Percentiles rank a stretch among this genome's conserved stretches.
Conservation (phyloP, 116 monocot genomes). For the Cymodocea nodosa region DNA sequence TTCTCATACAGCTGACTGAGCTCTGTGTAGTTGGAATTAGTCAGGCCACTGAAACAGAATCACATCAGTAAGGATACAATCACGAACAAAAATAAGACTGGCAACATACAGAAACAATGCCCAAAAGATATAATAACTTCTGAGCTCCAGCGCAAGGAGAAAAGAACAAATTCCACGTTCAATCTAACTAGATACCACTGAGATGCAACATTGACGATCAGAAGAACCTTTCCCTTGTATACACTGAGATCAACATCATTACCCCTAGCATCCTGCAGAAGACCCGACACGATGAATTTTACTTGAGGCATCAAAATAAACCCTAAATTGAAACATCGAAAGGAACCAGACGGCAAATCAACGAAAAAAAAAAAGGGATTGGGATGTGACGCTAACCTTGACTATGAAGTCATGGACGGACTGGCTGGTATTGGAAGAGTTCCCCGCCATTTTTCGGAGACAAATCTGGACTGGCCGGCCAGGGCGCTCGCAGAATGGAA, state of each 20-base stretch:
- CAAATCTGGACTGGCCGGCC: no score
- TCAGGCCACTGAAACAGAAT: conserved; percentile 51
- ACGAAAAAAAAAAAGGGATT: no score
- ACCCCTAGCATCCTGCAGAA: conserved; percentile 56
- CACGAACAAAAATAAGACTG: background rate
- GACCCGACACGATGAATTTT: no score
- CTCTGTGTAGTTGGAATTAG: conserved; percentile 80
- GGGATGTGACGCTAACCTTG: no score
- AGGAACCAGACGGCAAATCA: no score
- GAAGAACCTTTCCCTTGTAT: conserved; percentile 77
- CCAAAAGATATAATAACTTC: background rate
- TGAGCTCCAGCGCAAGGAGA: background rate
- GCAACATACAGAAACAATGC: background rate
- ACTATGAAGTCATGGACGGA: no score
- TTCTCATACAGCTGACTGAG: conserved; percentile 65
- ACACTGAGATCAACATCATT: conserved; percentile 67
- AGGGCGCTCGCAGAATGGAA: no score
- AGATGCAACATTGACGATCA: conserved; percentile 91
- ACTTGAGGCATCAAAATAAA: no score
- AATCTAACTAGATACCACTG: conserved; percentile 33
- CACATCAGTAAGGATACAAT: background rate
- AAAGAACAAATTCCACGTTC: background rate
- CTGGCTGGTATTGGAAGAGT: no score
- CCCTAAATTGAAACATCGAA: no score
- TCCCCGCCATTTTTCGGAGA: no score